Percentiles rank a stretch among this genome's conserved stretches.
Evolutionary conservation across 768 basidiomycete species (phyloP).

Genomic region (Rhodotorula paludigena): DNA sequence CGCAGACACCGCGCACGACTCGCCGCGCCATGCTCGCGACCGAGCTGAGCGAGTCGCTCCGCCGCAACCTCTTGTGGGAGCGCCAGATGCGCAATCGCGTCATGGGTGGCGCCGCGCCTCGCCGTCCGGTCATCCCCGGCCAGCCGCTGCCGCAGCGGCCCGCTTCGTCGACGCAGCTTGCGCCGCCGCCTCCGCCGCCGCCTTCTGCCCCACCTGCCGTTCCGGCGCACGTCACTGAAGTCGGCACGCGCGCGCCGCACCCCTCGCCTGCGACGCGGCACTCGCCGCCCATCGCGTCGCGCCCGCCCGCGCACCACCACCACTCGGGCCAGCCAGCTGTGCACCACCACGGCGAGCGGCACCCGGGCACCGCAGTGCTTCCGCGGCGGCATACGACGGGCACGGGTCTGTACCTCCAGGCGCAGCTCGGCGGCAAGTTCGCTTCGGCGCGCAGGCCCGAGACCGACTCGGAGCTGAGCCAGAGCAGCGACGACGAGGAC

Average conservation of each 20-base stretch:
- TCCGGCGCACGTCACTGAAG: not conserved
- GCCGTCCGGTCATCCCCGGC: constrained; percentile 11
- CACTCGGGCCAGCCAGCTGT: not conserved
- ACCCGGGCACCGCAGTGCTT: not conserved
- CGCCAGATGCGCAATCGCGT: constrained; percentile 45
- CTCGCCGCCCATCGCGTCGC: constrained; percentile 8
- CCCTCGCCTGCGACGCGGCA: constrained; percentile 17
- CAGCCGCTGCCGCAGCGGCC: constrained; percentile 21
- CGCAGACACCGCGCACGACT: constrained; percentile 77
- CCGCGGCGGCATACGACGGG: constrained; percentile 27
- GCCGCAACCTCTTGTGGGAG: constrained; percentile 74
- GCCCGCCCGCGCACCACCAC: not conserved
- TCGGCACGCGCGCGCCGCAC: constrained; percentile 5
- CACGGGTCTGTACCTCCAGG: constrained; percentile 27
- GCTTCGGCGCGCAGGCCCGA: not conserved
- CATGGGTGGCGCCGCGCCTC: constrained; percentile 31
- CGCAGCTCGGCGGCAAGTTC: constrained; percentile 6
- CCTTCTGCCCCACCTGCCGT: not conserved
- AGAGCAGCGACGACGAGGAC: constrained; percentile 17
- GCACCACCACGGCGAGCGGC: not conserved
- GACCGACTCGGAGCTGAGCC: constrained; percentile 22
- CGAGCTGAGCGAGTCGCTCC: constrained; percentile 76
- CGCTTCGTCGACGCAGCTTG: constrained; percentile 1
- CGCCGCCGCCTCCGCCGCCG: not conserved
- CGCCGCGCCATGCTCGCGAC: constrained; percentile 75